Evolutionary conservation across 768 basidiomycete genomes (phyloP).

Genomic region (Guyanaporus albipodus): DNA sequence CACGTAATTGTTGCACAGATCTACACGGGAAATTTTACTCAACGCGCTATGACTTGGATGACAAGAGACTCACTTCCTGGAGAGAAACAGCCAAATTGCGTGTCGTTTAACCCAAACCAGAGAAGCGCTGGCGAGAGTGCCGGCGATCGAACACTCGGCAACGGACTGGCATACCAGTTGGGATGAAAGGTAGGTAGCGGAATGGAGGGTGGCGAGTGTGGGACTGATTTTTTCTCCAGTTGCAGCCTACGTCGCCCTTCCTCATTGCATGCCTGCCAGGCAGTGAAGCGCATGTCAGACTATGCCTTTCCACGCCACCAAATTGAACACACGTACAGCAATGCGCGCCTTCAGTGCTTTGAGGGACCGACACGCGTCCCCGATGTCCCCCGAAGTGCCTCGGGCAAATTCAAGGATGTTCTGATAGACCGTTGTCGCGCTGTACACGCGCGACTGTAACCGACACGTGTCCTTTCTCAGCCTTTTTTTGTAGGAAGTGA

Average conservation of each 20-base stretch:
- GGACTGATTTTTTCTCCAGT: rapidly evolving
- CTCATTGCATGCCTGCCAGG: too few relatives aligned
- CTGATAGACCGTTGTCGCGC: not conserved
- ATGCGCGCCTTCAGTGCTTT: not conserved
- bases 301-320: too few relatives aligned
- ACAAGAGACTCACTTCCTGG: not conserved
- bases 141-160: too few relatives aligned
- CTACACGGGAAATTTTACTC: not conserved
- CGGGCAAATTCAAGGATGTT: not conserved
- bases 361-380: not conserved
- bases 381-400: conserved; percentile 1
- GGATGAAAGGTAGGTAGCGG: not conserved
- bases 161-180: not conserved
- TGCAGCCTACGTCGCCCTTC: too few relatives aligned
- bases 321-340: not conserved
- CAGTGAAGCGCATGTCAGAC: too few relatives aligned
- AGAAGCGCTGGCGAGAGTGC: too few relatives aligned
- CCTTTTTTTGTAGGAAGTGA: not conserved
- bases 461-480: not conserved
- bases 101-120: too few relatives aligned
- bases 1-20: not conserved
- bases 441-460: not conserved
- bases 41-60: not conserved
- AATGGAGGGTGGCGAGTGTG: too few relatives aligned
- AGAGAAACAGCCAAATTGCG: not conserved